Evolutionary conservation across 202 grass and related monocot genomes (phyloP).

Genomic region (Brachypodium distachyon): DNA sequence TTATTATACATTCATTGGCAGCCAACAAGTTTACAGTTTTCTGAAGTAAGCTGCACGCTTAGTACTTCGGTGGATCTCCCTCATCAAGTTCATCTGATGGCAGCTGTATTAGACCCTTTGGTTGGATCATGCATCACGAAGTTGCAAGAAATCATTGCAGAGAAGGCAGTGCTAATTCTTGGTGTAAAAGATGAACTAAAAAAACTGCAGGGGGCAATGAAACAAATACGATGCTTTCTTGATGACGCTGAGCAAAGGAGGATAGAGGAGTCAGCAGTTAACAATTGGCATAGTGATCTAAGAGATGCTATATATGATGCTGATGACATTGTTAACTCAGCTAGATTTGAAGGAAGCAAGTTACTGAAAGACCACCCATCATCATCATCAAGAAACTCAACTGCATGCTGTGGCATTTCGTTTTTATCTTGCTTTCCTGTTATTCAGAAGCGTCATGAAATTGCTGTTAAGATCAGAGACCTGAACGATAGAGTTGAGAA

Average conservation of each 20-base stretch:
- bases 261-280: neutral
- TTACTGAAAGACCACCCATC: neutral
- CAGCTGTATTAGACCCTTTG: no score
- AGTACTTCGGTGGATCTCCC: no score
- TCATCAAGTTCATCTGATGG: no score
- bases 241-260: conserved; percentile 9
- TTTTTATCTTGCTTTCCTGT: neutral
- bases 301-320: conserved; percentile 29
- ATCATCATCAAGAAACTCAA: neutral
- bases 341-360: neutral
- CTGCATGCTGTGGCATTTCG: neutral
- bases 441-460: neutral
- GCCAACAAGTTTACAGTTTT: no score
- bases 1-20: no score
- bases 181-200: no score
- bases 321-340: no score
- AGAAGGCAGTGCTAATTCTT: no score
- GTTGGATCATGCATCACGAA: no score
- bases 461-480: neutral
- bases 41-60: no score
- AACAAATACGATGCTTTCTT: neutral
- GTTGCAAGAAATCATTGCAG: no score
- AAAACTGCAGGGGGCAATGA: neutral
- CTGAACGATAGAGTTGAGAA: conserved; percentile 14
- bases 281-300: conserved; percentile 11